Evolutionary conservation across 768 basidiomycete genomes (phyloP).

Genomic region (Collybiopsis confluens): DNA sequence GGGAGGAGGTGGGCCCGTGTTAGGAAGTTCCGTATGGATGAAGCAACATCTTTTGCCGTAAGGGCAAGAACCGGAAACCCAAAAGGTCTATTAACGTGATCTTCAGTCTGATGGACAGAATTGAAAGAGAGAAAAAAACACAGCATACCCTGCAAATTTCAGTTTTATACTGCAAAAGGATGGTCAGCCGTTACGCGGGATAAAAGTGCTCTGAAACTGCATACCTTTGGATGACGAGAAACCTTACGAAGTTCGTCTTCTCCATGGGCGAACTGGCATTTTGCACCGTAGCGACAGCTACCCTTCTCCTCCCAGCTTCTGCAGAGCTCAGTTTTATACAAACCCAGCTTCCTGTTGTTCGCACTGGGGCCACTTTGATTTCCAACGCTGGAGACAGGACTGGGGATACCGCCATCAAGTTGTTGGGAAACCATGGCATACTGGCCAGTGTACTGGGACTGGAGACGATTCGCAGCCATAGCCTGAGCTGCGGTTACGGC

Average conservation of each 20-base stretch:
- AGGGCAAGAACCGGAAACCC: slow-evolving; percentile 90
- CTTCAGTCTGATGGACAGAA: background rate
- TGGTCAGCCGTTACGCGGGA: slow-evolving; percentile 16
- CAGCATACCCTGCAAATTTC: slow-evolving; percentile 81
- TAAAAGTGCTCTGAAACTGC: slow-evolving; percentile 9
- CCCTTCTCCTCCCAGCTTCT: slow-evolving; percentile 93
- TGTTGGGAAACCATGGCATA: slow-evolving; percentile 36
- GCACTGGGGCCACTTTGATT: slow-evolving; percentile 73
- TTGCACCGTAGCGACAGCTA: slow-evolving; percentile 76
- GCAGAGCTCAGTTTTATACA: slow-evolving; percentile 90
- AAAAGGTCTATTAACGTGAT: slow-evolving; percentile 63
- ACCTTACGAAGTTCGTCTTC: slow-evolving; percentile 84
- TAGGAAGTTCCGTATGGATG: slow-evolving; percentile 84
- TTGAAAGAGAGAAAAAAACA: background rate
- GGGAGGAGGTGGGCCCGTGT: slow-evolving; percentile 44
- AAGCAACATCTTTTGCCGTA: slow-evolving; percentile 93
- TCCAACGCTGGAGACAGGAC: slow-evolving; percentile 29
- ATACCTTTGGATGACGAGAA: slow-evolving; percentile 84
- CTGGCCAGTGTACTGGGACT: slow-evolving; percentile 55
- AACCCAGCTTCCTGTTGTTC: slow-evolving; percentile 84
- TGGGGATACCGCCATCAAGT: slow-evolving; percentile 33
- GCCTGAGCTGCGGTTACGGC: slow-evolving; percentile 36
- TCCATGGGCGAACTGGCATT: slow-evolving; percentile 93
- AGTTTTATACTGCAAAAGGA: slow-evolving; percentile 71
- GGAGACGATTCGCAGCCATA: slow-evolving; percentile 60